Evolutionary conservation across 2,329 filamentous ascomycete genomes (phyloP), one percentile per base, ranked within the genome.

Genomic region (Ascochyta pisi): DNA sequence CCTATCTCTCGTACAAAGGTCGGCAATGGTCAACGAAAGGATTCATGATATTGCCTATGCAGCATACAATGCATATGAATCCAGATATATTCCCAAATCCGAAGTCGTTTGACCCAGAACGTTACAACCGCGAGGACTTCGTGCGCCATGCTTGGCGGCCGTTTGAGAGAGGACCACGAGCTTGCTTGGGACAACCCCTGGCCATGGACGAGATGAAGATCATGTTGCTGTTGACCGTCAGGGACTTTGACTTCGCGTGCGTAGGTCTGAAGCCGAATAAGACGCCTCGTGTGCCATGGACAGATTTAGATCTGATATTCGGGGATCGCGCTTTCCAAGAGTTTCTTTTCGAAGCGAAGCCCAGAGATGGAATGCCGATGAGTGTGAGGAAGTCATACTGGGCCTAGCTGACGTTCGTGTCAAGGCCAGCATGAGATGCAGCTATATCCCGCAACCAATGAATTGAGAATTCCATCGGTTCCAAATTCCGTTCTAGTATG

Each of bases 181-280:
- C 81, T 47, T 88, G 84, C 62, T 79, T 86, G n/a, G 84, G 83
- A 1, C 82, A 85, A 66, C 81, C 83, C 59, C 73, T 86, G 40
- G 84, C 80, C 0, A 78, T 81, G 70, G 72, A 83, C 15, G 84
- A 86, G 69, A 64, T 82, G 22, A 80, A 79, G 58, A 73, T 82
- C 55, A 75, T 82, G 6, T 68, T 86, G 26, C 79, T 80, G 3
- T 78, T 83, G 66, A 80, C 79, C 0, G 65, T 81, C 12, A 66
- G 82, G 44, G 78, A 79, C 16, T 83, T 84, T 43, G 81, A 84
- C 33, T 78, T 86, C 51, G 51, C 62, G 8, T 70, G 65, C 31
- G 63, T 59, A 6, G 58, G 63, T 31, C 29, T 73, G 13, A 64
- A 69, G 47, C 71, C 68, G 8, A 70, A 65, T 43, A 62, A 66